Base-by-base conservation (phyloP, 2,329 filamentous ascomycete species). In the Microsporum canis region DNA sequence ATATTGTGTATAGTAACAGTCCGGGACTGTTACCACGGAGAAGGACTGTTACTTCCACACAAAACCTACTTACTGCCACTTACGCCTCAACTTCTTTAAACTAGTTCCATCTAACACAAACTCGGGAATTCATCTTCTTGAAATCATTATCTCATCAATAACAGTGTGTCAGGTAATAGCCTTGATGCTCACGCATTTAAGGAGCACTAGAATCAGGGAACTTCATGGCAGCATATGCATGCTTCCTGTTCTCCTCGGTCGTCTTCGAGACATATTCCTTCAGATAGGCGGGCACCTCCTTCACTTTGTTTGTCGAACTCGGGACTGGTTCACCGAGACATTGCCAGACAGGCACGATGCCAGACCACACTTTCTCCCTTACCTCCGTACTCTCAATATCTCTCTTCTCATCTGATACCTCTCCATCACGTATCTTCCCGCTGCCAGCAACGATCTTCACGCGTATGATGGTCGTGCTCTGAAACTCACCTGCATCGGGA, bases 401-500 rank as follows among this genome's bases (percentile, higher is more conserved):
- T 66, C 81, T 80, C 64, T 75, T 78, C 62, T 84, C 82, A 68
- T 85, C 82, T n/a, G 78, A 79, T 1, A 88, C 85, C 43, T 78
- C 78, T 0, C 88, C 88, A 29, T 80, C 77, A 5, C 88, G 79
- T 47, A 88, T 78, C 79, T 95, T 95, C 33, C 85, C 88, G 68
- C 87, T 91, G 3, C 88, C 90, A 57, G 83, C 84, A 14, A 81
- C 78, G 63, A 95, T 82, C 56, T 74, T 79, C 8, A 95, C 83
- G 64, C 80, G 84, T 61, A 95, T 75, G 45, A 95, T 84, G 49
- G 83, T 82, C 0, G 89, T 95, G 62, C 82, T 85, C 63, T 84
- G 83, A 78, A 94, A 82, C 78, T 95, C 90, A 8, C 85, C 83
- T 55, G 79, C 79, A 51, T 84, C 87, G 0, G 89, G 88, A 3